A percentile compares a stretch with the other conserved stretches of the same genome.
phyloP scores from a whole-genome alignment of 1,139 yeast species.

The Zygoascus hellenicus region DNA sequence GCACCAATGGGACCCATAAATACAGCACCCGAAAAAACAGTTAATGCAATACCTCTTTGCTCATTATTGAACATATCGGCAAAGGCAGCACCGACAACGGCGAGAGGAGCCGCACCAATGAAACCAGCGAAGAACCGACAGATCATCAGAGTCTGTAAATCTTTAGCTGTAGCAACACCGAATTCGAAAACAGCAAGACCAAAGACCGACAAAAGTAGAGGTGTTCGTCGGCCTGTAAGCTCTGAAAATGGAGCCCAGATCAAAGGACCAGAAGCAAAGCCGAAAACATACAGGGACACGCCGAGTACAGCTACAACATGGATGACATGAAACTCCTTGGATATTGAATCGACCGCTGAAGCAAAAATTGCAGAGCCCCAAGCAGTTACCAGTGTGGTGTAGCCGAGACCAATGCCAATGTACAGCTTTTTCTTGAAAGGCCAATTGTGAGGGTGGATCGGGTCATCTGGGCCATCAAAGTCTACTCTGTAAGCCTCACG shows the following conservation, averaged over 20 bases:
- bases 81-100: slow-evolving; percentile 77
- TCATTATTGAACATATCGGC: slow-evolving; percentile 64
- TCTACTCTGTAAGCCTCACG: slow-evolving; percentile 45
- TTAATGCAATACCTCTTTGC: slow-evolving; percentile 62
- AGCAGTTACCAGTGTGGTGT: slow-evolving; percentile 37
- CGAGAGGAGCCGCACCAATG: slow-evolving; percentile 74
- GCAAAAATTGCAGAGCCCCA: slow-evolving; percentile 45
- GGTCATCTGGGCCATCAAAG: slow-evolving; percentile 49
- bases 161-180: slow-evolving; percentile 68
- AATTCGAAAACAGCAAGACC: slow-evolving; percentile 57
- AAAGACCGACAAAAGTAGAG: slow-evolving; percentile 49
- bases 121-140: slow-evolving; percentile 74
- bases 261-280: slow-evolving; percentile 79
- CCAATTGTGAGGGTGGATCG: slow-evolving; percentile 48
- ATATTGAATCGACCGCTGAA: slow-evolving; percentile 31
- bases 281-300: slow-evolving; percentile 66
- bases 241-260: slow-evolving; percentile 80
- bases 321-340: slow-evolving; percentile 29
- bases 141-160: slow-evolving; percentile 63
- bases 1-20: slow-evolving; percentile 73
- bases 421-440: slow-evolving; percentile 35
- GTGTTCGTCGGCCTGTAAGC: slow-evolving; percentile 60
- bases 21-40: slow-evolving; percentile 59
- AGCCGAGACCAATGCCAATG: slow-evolving; percentile 33
- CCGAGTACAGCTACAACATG: slow-evolving; percentile 41